Evolutionary conservation across 306 rosid genomes (phyloP).

Genomic region (Rubus idaeus): DNA sequence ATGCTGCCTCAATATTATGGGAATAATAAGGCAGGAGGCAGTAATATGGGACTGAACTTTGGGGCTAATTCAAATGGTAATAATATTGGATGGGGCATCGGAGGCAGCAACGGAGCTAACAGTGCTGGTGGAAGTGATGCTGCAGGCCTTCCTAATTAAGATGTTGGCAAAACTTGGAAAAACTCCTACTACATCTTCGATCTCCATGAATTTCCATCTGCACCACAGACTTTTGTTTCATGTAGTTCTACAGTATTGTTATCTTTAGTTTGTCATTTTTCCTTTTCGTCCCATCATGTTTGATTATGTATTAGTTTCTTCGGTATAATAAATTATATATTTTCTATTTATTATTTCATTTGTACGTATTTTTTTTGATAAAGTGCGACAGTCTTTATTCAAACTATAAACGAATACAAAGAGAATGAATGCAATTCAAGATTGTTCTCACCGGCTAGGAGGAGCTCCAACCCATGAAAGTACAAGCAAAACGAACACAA

Average conservation of each 20-base stretch:
- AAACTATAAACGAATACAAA: too few relatives aligned
- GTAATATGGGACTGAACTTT: too few relatives aligned
- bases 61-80: neutral
- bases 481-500: too few relatives aligned
- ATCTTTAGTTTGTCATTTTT: neutral
- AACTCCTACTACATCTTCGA: neutral
- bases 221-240: neutral
- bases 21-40: neutral
- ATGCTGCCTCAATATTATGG: neutral
- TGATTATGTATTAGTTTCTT: neutral
- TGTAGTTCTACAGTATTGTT: neutral
- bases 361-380: too few relatives aligned
- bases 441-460: too few relatives aligned
- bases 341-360: neutral
- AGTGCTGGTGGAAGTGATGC: neutral
- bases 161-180: neutral
- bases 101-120: neutral
- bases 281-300: neutral
- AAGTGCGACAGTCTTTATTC: too few relatives aligned
- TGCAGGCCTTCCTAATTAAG: neutral
- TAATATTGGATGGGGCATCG: neutral
- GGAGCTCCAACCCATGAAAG: too few relatives aligned
- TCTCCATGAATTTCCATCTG: neutral
- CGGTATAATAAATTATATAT: neutral
- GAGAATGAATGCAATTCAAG: too few relatives aligned